Evolutionary conservation across 2,329 filamentous ascomycete species (phyloP), one percentile per base, ranked within the genome.

Genomic region (Aschersonia sp.): DNA sequence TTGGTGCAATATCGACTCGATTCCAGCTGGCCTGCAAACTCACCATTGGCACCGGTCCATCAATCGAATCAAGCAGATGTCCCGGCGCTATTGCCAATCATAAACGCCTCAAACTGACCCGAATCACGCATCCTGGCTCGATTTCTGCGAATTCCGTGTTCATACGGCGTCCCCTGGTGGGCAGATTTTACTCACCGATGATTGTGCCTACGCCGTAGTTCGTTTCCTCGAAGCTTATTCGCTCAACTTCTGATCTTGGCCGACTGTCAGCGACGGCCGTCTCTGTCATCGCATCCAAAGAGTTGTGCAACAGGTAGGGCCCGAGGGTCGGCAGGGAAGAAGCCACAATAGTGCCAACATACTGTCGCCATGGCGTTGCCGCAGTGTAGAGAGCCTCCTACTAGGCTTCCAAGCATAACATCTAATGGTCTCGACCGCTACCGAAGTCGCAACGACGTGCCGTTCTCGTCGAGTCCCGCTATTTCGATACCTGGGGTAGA

Each of bases 401-500:
- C 61, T 51, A 55, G 55, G 48, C 58, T 66, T 45, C 64, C 65
- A 49, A 67, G 65, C 51, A 65, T 65, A 52, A 61, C 61, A 56
- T 57, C 63, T 43, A 56, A 62, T 12, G 53, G 55, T 47, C 49
- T 57, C 40, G 57, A 58, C 38, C 56, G 57, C 47, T 63, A 58
- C 48, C 56, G 57, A 51, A 53, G 50, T 32, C 58, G 60, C 48
- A 60, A 61, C 52, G 60, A 65, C 32, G 54, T 58, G 45, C 53
- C 58, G 40, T 66, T 59, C 50, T 54, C 61, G 47, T 53, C 59
- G 48, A 65, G 61, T 52, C 55, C 57, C 44, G 65, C 68, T 42
- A 64, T 72, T 58, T 59, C 65, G 45, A 73, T 73, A 50, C 70
- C 67, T 35, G 66, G 67, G 45, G 56, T 62, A 43, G 53, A 58